Percentiles rank a stretch among this genome's conserved stretches.
phyloP scores from a whole-genome alignment of 2,329 filamentous ascomycete genomes.

The Alternaria incomplexa region DNA sequence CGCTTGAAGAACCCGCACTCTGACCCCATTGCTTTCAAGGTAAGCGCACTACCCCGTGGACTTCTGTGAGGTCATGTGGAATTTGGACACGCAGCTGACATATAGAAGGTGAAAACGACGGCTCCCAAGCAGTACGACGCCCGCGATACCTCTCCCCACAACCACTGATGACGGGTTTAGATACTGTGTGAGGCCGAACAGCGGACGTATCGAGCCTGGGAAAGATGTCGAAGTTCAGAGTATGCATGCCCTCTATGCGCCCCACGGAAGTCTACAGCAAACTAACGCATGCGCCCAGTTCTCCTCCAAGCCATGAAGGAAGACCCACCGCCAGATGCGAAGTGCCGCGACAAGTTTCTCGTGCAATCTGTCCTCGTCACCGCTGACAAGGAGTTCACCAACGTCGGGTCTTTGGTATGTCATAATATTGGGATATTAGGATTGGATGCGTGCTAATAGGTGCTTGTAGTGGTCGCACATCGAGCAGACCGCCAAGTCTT shows the following conservation, averaged over 20 bases:
- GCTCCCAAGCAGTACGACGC: slow-evolving; percentile 91
- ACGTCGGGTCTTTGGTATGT: slow-evolving; percentile 79
- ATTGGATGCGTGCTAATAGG: slow-evolving; percentile 8
- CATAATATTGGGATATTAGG: not conserved
- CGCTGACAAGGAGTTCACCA: slow-evolving; percentile 81
- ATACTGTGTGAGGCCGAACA: slow-evolving; percentile 98
- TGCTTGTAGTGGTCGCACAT: slow-evolving; percentile 72
- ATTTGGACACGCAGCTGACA: slow-evolving; percentile 15
- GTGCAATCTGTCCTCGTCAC: slow-evolving; percentile 90
- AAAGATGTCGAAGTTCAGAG: slow-evolving; percentile 91
- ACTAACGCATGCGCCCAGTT: slow-evolving; percentile 62
- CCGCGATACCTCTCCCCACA: slow-evolving; percentile 20
- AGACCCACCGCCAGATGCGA: slow-evolving; percentile 82
- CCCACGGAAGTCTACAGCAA: slow-evolving; percentile 14
- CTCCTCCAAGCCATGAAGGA: slow-evolving; percentile 98
- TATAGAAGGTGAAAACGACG: slow-evolving; percentile 89
- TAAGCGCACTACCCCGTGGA: slow-evolving; percentile 34
- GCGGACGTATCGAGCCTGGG: slow-evolving; percentile 90
- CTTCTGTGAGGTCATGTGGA: too few species aligned
- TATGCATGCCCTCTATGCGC: slow-evolving; percentile 53
- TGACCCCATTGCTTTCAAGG: slow-evolving; percentile 70
- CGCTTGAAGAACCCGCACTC: slow-evolving; percentile 64
- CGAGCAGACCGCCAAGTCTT: slow-evolving; percentile 74
- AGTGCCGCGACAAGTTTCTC: slow-evolving; percentile 97
- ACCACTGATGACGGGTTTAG: slow-evolving; percentile 56